Base-by-base conservation (phyloP, 2,329 filamentous ascomycete genomes). In the Pseudofabraea citricarpa region DNA sequence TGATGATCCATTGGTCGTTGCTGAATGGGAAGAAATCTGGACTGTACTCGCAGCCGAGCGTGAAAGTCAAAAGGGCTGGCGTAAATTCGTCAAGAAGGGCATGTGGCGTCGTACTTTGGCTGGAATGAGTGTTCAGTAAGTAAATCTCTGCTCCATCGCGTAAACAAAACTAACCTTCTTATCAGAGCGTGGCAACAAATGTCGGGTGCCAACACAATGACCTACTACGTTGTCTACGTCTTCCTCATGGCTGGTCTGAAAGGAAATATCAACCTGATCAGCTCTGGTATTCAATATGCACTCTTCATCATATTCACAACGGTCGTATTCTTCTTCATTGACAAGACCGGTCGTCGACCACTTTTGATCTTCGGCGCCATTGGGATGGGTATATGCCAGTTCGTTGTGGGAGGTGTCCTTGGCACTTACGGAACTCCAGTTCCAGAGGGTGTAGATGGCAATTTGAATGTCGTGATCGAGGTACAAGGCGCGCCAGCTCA, bases 51-150 rank as follows among this genome's bases (percentile, higher is more conserved):
- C 36, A 3, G 48, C 46, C 3, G 50, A 53, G 43, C 7, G 63
- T 53, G 26, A 53, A 41, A 27, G 64, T 55, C 39, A 42, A 6
- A 15, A 15, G 3, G 46, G 50, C n/a, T 68, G 63, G 63, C 59
- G 56, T 24, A 65, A 65, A 51, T 69, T 69, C 47, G 46, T 67
- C 47, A 59, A 65, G 40, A 70, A 71, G 42, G 74, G 75, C 55
- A 81, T 81, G 75, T 79, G 75, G 75, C 71, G 71, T 50, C 66
- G 76, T 13, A 79, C 74, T 2, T 48, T 78, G 37, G 72, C 74
- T 13, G 76, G 76, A 36, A 71, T 75, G 56, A 71, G 69, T 10
- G 72, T 78, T 5, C 35, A 37, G 35, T 32, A 32, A 32, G 29
- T 32, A 15, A 12, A n/a, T 15, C 5, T 16, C 19, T 32, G 8